These are phyloP conservation scores for Colletotrichum aenigma DNA, from an alignment of 2,329 filamentous ascomycete species.

Conservation along the genomic window DNA sequence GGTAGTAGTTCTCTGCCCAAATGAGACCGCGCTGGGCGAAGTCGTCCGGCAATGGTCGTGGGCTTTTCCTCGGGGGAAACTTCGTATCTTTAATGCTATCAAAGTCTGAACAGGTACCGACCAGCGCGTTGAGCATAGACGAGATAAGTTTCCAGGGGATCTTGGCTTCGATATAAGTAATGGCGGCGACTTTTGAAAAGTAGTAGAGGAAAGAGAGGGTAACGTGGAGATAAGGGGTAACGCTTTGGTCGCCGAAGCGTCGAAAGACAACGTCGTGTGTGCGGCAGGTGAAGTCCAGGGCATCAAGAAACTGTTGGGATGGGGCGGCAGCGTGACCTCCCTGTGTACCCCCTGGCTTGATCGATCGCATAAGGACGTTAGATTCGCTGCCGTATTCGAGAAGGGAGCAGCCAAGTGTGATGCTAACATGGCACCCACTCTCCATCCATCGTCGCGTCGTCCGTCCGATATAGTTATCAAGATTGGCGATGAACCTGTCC, in stretches of 20 bases:
- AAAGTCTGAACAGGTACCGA: constrained; percentile 2
- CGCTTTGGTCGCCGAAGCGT: not conserved
- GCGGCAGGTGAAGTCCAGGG: constrained; percentile 52
- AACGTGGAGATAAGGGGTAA: constrained; percentile 61
- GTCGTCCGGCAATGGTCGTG: constrained; percentile 70
- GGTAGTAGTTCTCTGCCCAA: constrained; percentile 65
- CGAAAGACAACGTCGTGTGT: not conserved
- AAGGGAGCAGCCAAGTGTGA: constrained; percentile 58
- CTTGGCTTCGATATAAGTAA: constrained; percentile 44
- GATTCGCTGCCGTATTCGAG: constrained; percentile 44
- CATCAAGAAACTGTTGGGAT: constrained; percentile 52
- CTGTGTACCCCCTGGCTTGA: too few relatives aligned
- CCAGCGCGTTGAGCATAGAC: constrained; percentile 40
- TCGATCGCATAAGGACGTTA: not conserved
- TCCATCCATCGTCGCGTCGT: constrained; percentile 56
- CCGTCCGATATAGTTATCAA: constrained; percentile 63
- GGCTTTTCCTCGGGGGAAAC: constrained; percentile 52
- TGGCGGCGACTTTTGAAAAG: constrained; percentile 43
- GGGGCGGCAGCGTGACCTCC: accelerated
- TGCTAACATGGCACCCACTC: constrained; percentile 58
- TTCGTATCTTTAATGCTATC: constrained; percentile 31
- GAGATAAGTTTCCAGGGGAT: constrained; percentile 59
- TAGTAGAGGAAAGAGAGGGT: constrained; percentile 62
- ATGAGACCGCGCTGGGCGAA: constrained; percentile 68
- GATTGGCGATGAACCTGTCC: constrained; percentile 47